Conservation (phyloP, 306 rosid genomes). For the Crotalaria pallida region DNA sequence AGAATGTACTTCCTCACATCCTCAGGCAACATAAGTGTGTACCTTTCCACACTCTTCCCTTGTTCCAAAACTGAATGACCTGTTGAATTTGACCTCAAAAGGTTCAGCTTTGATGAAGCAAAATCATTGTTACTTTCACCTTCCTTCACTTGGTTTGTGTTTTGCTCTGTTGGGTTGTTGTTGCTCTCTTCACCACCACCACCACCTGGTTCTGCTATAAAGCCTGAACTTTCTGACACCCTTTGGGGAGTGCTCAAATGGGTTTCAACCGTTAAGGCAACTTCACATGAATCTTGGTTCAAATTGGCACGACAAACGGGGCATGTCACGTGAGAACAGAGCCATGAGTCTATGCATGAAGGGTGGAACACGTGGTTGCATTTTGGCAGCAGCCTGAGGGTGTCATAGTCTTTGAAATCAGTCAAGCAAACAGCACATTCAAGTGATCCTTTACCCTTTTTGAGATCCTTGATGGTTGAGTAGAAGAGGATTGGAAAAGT, state of each 20-base stretch:
- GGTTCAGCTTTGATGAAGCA: not conserved
- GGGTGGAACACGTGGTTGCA: constrained; percentile 76
- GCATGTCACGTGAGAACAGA: constrained; percentile 57
- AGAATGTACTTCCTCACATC: constrained; percentile 49
- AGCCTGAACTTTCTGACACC: not conserved
- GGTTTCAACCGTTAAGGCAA: constrained; percentile 3
- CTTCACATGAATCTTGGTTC: constrained; percentile 19
- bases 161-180: not conserved
- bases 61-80: constrained; percentile 53
- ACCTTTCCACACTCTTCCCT: constrained; percentile 42
- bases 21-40: constrained; percentile 46
- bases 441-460: constrained; percentile 41
- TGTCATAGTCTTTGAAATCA: constrained; percentile 54
- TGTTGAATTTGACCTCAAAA: constrained; percentile 59
- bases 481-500: constrained; percentile 54
- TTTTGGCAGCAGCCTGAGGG: constrained; percentile 61
- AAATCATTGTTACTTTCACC: not conserved
- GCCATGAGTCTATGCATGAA: constrained; percentile 67
- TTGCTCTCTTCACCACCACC: not conserved
- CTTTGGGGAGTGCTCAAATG: not conserved
- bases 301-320: constrained; percentile 64
- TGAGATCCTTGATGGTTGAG: constrained; percentile 49
- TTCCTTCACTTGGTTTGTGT: not conserved
- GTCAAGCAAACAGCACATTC: constrained; percentile 75
- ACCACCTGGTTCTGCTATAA: not conserved